Percentiles rank a stretch among this genome's conserved stretches.
Evolutionary conservation across 2,329 filamentous ascomycete species (phyloP).

Genomic region (Simplicillium sp.): DNA sequence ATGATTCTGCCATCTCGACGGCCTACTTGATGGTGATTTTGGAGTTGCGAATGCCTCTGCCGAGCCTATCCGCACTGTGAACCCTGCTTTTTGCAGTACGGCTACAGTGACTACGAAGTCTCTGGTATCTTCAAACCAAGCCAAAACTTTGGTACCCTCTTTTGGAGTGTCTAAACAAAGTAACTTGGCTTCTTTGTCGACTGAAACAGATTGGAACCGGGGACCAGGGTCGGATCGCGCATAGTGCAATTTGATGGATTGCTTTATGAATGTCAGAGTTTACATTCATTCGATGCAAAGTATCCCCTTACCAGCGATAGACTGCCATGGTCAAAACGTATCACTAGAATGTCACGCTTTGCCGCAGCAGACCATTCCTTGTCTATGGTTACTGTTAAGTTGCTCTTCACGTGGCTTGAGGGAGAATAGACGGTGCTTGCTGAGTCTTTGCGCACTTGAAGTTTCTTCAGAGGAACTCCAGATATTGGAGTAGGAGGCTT

Average conservation of each 20-base stretch:
- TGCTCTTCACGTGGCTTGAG: no score
- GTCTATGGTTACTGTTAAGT: no score
- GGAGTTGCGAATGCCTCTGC: no score
- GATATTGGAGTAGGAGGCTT: slow-evolving; percentile 18
- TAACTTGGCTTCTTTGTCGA: slow-evolving; percentile 8
- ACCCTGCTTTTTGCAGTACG: slow-evolving; percentile 20
- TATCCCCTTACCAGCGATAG: no score
- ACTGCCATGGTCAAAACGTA: no score
- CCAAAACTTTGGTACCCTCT: slow-evolving; percentile 14
- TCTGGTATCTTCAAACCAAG: slow-evolving; percentile 18
- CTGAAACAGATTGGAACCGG: neutral
- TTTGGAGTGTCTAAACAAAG: slow-evolving; percentile 16
- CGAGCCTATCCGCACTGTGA: slow-evolving; percentile 10
- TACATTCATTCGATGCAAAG: no score
- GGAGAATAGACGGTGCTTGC: slow-evolving; percentile 1
- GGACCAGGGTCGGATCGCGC: no score
- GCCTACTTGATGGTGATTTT: neutral
- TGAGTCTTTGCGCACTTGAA: slow-evolving; percentile 17
- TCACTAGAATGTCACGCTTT: no score
- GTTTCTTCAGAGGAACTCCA: slow-evolving; percentile 16
- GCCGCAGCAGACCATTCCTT: no score
- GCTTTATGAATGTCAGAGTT: no score
- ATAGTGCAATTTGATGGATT: no score
- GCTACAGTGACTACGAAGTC: slow-evolving; percentile 22
- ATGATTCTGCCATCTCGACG: neutral